These are phyloP conservation scores for Kurtzmaniella natalensis DNA, from an alignment of 1,139 yeast species.

Conservation along the genomic window DNA sequence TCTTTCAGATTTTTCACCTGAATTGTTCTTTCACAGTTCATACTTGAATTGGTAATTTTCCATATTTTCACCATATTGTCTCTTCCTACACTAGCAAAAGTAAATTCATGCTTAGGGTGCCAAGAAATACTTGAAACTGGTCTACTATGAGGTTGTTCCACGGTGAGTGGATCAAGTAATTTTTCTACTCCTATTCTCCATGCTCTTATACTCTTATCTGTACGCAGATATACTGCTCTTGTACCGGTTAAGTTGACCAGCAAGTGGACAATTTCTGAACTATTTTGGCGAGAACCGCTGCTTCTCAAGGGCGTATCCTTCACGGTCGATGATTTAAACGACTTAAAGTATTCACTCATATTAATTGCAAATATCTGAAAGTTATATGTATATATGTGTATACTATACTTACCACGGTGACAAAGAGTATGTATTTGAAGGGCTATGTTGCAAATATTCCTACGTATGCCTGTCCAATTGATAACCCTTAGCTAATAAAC, in stretches of 20 bases:
- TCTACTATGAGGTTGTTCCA: slow-evolving; percentile 42
- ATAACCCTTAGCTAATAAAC: no score
- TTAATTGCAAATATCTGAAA: no score
- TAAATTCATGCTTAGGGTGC: slow-evolving; percentile 51
- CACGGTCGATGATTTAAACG: slow-evolving; percentile 17
- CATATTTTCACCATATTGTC: slow-evolving; percentile 55
- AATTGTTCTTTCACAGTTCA: slow-evolving; percentile 31
- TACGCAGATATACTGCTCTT: slow-evolving; percentile 41
- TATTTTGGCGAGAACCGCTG: slow-evolving; percentile 16
- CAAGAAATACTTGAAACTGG: slow-evolving; percentile 53
- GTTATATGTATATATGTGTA: no score
- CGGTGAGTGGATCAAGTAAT: slow-evolving; percentile 29
- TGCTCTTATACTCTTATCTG: slow-evolving; percentile 41
- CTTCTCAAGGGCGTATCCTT: slow-evolving; percentile 26
- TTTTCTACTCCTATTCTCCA: slow-evolving; percentile 34
- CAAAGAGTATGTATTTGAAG: no score
- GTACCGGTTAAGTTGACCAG: slow-evolving; percentile 39
- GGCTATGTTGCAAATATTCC: no score
- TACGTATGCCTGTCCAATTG: no score
- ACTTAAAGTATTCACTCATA: slow-evolving; percentile 23
- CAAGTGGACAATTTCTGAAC: slow-evolving; percentile 28
- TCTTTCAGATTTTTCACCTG: slow-evolving; percentile 17
- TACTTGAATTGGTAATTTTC: slow-evolving; percentile 38
- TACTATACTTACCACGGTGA: no score
- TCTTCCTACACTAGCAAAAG: slow-evolving; percentile 57